Evolutionary conservation across 768 basidiomycete genomes (phyloP), one percentile per base, ranked within the genome.

Genomic region (Chiua virens): DNA sequence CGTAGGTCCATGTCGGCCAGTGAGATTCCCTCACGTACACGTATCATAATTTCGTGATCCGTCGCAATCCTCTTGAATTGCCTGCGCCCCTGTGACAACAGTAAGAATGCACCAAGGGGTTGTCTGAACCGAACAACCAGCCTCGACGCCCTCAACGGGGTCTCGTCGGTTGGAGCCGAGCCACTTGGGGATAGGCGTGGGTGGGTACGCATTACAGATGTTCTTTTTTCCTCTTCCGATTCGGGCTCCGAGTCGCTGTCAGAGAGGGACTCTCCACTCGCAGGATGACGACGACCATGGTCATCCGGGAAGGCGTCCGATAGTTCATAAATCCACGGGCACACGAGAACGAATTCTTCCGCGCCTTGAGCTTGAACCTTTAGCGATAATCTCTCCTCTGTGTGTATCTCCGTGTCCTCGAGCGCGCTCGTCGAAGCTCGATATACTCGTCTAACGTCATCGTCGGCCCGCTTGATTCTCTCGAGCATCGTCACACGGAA

Each of bases 301-400:
- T 10, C 22, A 32, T 4, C 14, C 4, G 49, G 35, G 9, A 14
- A 11, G 0, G 21, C 18, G 1, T 28, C 53, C 2, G 54, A 50
- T 0, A 62, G 35, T 20, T 57, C 61, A 35, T 53, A 21, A 8
- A 62, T 53, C 61, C 61, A 62, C 7, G 55, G 58, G 25, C 51
- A 62, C 5, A 44, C 58, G 15, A 63, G 61, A 28, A 60, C 27
- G 0, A 62, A 18, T 6, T 52, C 45, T 18, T 45, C 25, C 9
- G 47, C 22, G 13, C 8, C 17, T 17, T 38, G 59, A 11, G 0
- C 5, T 9, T 38, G 59, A 11, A 0, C 5, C 10, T 22, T 27
- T 3, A 14, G 18, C 13, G 23, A 15, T 2, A 53, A 5, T 23
- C 21, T 57, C 10, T 49, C 49, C n/a, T 45, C 45, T 1, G 49